Conservation (phyloP, 2,329 filamentous ascomycete genomes). For the Diaporthe ampelina region DNA sequence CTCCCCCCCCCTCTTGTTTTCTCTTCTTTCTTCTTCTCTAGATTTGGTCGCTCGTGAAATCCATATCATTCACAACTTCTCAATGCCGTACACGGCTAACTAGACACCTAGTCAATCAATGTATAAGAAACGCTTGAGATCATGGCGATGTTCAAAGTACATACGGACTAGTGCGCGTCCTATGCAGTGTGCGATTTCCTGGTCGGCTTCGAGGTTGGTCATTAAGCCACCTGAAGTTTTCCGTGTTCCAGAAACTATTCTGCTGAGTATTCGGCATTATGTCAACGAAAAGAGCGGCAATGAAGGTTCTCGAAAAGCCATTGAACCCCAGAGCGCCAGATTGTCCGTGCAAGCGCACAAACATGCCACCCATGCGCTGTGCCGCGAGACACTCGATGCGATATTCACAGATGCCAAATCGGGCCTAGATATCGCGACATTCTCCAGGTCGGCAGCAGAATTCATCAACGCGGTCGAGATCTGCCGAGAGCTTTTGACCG, state of each 20-base stretch:
- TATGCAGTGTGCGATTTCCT: neutral
- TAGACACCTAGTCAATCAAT: neutral
- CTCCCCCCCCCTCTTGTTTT: too few relatives aligned
- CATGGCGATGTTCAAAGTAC: constrained; percentile 20
- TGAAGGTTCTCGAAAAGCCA: too few relatives aligned
- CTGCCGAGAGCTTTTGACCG: neutral
- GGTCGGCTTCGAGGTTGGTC: neutral
- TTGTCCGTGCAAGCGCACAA: neutral
- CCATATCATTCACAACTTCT: too few relatives aligned
- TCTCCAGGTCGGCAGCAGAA: neutral
- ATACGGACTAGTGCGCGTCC: neutral
- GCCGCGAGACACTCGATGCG: neutral
- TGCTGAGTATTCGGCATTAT: constrained; percentile 3
- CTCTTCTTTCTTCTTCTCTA: too few relatives aligned
- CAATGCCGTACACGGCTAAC: neutral
- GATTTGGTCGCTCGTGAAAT: too few relatives aligned
- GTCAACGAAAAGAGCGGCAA: neutral
- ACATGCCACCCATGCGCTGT: neutral
- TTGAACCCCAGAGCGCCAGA: neutral
- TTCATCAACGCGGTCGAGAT: constrained; percentile 8
- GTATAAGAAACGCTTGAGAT: constrained; percentile 25
- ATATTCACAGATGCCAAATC: neutral
- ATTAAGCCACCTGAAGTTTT: neutral
- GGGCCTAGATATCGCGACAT: neutral
- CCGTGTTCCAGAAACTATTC: neutral